Percentiles rank a stretch among this genome's conserved stretches.
Conservation (phyloP, 495 filamentous ascomycete genomes). For the Pseudoneurospora amorphoporcata region DNA sequence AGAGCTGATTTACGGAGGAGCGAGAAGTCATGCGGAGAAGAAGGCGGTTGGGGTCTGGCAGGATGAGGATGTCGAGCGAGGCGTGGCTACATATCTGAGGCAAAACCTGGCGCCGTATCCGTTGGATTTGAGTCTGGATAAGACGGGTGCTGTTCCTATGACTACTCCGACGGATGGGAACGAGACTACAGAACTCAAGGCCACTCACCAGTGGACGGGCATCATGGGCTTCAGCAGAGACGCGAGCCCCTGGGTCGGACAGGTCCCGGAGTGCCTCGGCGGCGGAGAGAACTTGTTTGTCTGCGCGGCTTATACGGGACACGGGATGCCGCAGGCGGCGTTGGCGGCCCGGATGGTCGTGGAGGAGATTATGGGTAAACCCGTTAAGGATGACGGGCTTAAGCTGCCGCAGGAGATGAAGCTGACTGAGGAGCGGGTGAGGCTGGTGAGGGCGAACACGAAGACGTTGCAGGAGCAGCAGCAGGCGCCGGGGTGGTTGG, state of each 20-base stretch:
- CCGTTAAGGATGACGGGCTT: neutral
- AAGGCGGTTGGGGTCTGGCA: constrained; percentile 47
- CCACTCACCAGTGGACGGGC: constrained; percentile 64
- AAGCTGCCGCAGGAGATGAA: constrained; percentile 36
- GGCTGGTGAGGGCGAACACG: constrained; percentile 7
- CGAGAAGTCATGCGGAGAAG: constrained; percentile 23
- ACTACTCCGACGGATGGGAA: constrained; percentile 7
- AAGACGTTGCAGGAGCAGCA: constrained; percentile 1
- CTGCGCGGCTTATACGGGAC: constrained; percentile 56
- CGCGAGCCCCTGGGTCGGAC: constrained; percentile 56
- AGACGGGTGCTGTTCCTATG: neutral
- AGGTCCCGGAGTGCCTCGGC: constrained; percentile 36
- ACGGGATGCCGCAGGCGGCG: constrained; percentile 75
- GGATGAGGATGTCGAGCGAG: constrained; percentile 48
- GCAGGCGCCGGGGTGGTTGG: constrained; percentile 12
- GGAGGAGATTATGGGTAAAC: constrained; percentile 45
- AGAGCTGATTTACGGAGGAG: constrained; percentile 46
- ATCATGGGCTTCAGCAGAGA: constrained; percentile 75
- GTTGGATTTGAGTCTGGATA: constrained; percentile 11
- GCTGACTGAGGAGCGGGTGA: constrained; percentile 32
- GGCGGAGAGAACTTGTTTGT: constrained; percentile 15
- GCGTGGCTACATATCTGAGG: constrained; percentile 38
- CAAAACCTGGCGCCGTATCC: constrained; percentile 19
- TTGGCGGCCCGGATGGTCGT: constrained; percentile 57
- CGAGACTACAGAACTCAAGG: constrained; percentile 30